Evolutionary conservation across 129 eudicot genomes (phyloP), one percentile per base, ranked within the genome.

Genomic region (Kitagawia praeruptora): DNA sequence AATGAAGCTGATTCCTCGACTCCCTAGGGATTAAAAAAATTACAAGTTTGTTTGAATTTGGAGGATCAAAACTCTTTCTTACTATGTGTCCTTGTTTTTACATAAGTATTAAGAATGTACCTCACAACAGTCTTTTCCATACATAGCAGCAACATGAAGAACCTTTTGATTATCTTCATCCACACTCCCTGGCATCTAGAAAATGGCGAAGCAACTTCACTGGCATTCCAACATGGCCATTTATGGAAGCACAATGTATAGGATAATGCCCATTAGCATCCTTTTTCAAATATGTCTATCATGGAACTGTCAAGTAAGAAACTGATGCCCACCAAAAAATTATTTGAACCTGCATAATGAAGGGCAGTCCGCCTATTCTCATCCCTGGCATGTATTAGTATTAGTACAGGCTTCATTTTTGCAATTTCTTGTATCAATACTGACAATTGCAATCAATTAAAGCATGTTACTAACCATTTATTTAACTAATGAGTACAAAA

Each of bases 101-200:
- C 47, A 44, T 44, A 44, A 48, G 74, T 84, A 70, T 79, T 58
- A 11, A 89, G 87, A 75, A 86, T 80, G 53, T 5, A 78, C 13
- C 73, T 71, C n/a, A 86, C 58, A 16, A 75, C 79, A 37, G 34
- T 42, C 40, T 54, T 82, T 86, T 58, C 88, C 93, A 46, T 80
- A 75, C 71, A 31, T 76, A 49, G 90, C 90, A 58, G 87, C 86
- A 19, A 83, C 75, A 23, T 86, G 90, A 44, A 86, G 81, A 12
- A 89, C 72, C 42, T 84, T 89, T 18, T 85, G 88, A 64, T 87
- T 82, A 27, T 82, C 78, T 45, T 27, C 10, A 75, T 49, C 83
- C 56, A 77, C 76, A 72, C 11, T 78, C 79, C 75, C 82, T 73
- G 1, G 81, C 74, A 75, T 84, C 88, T 3, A 85, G 87, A 56